These are phyloP conservation scores for Mycocentrospora acerina DNA, from an alignment of 2,329 filamentous ascomycete genomes.

Conservation along the genomic window DNA sequence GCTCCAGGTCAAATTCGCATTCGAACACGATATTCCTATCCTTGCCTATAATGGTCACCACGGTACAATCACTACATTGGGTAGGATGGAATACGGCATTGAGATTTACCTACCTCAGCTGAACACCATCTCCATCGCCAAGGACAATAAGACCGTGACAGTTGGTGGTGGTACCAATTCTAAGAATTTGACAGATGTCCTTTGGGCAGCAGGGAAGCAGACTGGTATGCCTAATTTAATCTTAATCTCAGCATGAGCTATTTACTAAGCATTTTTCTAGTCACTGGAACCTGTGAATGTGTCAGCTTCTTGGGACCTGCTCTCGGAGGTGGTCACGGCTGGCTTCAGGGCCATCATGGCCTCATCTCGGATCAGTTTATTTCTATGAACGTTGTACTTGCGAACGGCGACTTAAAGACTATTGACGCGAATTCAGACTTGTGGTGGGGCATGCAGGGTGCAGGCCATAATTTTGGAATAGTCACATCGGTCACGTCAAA, in stretches of 20 bases:
- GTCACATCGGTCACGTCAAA: constrained; percentile 48
- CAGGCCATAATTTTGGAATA: constrained; percentile 62
- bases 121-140: constrained; percentile 45
- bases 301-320: constrained; percentile 51
- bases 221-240: constrained; percentile 38
- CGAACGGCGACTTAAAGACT: constrained; percentile 49
- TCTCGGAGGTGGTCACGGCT: constrained; percentile 61
- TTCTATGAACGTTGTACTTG: constrained; percentile 55
- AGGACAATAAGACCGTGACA: constrained; percentile 50
- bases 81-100: constrained; percentile 53
- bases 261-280: constrained; percentile 8
- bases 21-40: constrained; percentile 51
- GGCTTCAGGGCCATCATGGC: constrained; percentile 56
- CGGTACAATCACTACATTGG: constrained; percentile 53
- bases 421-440: constrained; percentile 50
- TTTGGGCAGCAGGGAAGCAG: constrained; percentile 56
- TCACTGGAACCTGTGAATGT: constrained; percentile 51
- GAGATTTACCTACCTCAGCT: constrained; percentile 53
- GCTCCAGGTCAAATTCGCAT: constrained; percentile 52
- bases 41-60: constrained; percentile 57
- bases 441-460: constrained; percentile 59
- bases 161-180: constrained; percentile 53
- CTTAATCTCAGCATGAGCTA: no score
- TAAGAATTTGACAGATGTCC: constrained; percentile 49
- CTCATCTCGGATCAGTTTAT: constrained; percentile 57